Conservation (phyloP, 129 eudicot species). For the Flaveria sonorensis region DNA sequence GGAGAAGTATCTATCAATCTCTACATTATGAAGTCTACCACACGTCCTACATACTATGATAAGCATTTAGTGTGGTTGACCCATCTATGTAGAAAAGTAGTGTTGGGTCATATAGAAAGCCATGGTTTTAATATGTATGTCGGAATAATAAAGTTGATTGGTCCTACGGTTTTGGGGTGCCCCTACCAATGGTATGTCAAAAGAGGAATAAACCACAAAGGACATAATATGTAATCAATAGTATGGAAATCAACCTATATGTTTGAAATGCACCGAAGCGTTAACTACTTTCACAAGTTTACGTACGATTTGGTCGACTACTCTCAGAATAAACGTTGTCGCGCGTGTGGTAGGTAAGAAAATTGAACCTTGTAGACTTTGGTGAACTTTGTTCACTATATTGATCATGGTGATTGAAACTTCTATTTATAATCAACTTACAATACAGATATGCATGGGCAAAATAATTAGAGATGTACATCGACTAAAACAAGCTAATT, state of each 20-base stretch:
- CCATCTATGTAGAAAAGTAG: slow-evolving; percentile 14
- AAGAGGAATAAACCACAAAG: slow-evolving; percentile 9
- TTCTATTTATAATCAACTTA: too few species aligned
- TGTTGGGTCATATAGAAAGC: slow-evolving; percentile 9
- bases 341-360: too few species aligned
- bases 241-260: slow-evolving; percentile 1
- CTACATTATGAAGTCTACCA: slow-evolving; percentile 16
- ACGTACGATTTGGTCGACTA: too few species aligned
- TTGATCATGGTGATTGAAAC: too few species aligned
- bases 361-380: too few species aligned
- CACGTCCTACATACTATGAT: neutral
- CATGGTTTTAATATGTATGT: slow-evolving; percentile 19
- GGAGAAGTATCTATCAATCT: slow-evolving; percentile 21
- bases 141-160: slow-evolving; percentile 17
- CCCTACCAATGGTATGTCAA: slow-evolving; percentile 27
- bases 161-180: slow-evolving; percentile 13
- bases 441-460: too few species aligned
- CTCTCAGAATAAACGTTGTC: neutral
- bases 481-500: too few species aligned
- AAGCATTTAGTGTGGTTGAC: slow-evolving; percentile 28
- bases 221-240: neutral
- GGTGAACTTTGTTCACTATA: too few species aligned
- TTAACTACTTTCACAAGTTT: neutral
- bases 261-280: neutral
- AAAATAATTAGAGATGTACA: too few species aligned